Conservation (phyloP, 345 rosid genomes). For the Garcia nutans region DNA sequence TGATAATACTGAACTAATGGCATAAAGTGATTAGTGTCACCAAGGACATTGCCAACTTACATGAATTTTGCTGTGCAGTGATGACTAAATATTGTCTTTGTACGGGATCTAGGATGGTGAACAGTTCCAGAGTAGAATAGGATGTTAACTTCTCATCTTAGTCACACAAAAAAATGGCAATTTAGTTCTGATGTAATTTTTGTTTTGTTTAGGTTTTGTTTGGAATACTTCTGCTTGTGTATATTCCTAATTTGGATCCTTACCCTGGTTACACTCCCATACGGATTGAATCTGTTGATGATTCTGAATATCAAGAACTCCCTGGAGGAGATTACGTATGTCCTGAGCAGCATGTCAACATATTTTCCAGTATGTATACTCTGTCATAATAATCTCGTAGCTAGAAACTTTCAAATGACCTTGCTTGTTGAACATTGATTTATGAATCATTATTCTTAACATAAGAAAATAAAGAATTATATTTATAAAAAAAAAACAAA, state of each 20-base stretch:
- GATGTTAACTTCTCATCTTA: background rate
- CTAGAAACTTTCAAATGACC: constrained; percentile 6
- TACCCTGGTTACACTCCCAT: constrained; percentile 81
- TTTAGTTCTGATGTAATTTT: constrained; percentile 15
- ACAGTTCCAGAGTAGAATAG: background rate
- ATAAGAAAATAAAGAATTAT: constrained; percentile 3
- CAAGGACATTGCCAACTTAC: background rate
- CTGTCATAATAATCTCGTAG: background rate
- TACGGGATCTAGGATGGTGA: background rate
- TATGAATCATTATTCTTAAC: background rate
- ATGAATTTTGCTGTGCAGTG: background rate
- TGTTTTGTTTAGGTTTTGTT: constrained; percentile 64
- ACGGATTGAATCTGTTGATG: constrained; percentile 50
- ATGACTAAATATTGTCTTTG: background rate
- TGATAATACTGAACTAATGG: background rate
- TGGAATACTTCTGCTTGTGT: constrained; percentile 71
- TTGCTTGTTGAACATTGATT: constrained; percentile 7
- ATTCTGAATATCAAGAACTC: constrained; percentile 84
- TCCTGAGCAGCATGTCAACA: constrained; percentile 76
- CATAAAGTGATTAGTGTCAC: background rate
- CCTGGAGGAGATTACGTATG: constrained; percentile 88
- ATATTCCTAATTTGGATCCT: constrained; percentile 85
- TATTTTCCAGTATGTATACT: constrained; percentile 73
- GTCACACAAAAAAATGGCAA: constrained; percentile 10
- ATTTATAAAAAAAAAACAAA: background rate